phyloP scores from a whole-genome alignment of 2,329 filamentous ascomycete species.

The Diplodia scrobiculata region DNA sequence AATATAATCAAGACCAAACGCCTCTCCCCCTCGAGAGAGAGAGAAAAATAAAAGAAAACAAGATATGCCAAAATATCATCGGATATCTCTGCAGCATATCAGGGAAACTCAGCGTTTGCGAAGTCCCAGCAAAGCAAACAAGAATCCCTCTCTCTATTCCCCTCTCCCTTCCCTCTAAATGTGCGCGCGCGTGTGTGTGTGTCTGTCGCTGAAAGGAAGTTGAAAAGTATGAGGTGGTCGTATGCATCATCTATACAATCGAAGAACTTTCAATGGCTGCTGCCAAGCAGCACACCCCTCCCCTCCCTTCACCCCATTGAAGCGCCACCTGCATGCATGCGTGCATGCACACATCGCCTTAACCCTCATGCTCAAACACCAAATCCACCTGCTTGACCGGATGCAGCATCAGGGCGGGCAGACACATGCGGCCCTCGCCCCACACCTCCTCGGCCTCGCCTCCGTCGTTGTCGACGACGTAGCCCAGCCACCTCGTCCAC shows the following conservation, averaged over 20 bases:
- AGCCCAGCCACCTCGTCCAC: slow-evolving; percentile 60
- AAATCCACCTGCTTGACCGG: slow-evolving; percentile 56
- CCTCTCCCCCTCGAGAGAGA: background rate
- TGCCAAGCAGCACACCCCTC: no score
- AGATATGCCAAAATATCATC: background rate
- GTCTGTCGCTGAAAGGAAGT: background rate
- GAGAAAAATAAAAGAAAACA: background rate
- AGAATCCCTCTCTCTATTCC: background rate
- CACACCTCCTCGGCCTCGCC: slow-evolving; percentile 49
- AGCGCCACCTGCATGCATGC: no score
- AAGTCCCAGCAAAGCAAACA: background rate
- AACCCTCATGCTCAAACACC: slow-evolving; percentile 47
- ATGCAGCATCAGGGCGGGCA: slow-evolving; percentile 53
- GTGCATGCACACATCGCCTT: slow-evolving; percentile 29
- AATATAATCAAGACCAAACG: background rate
- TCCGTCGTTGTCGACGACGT: slow-evolving; percentile 55
- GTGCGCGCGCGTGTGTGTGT: no score
- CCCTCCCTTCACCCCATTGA: no score
- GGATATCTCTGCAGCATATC: background rate
- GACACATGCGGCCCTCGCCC: slow-evolving; percentile 54
- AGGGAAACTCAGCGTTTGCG: background rate
- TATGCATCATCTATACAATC: slow-evolving; percentile 24
- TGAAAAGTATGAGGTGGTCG: background rate
- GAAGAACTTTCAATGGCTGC: background rate
- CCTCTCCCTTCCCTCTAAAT: no score